These are phyloP conservation scores for Pyronema domesticum DNA, from an alignment of 495 filamentous ascomycete genomes.

Conservation along the genomic window DNA sequence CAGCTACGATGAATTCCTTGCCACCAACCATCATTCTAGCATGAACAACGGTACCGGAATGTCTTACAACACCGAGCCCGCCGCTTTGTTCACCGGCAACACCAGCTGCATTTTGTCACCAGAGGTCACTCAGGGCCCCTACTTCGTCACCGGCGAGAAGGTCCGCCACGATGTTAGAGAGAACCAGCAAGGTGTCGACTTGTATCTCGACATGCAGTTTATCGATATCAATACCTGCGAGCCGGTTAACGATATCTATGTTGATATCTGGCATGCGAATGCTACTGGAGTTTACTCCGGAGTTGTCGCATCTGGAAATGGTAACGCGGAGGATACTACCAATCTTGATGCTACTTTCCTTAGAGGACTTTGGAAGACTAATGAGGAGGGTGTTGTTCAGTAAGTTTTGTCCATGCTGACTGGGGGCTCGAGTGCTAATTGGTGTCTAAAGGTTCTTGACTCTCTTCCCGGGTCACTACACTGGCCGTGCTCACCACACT, in stretches of 20 bases:
- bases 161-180: constrained; percentile 40
- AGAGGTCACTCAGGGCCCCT: constrained; percentile 30
- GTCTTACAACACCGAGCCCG: constrained; percentile 24
- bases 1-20: constrained; percentile 22
- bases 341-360: constrained; percentile 36
- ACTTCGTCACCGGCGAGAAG: constrained; percentile 17
- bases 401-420: constrained; percentile 41
- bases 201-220: constrained; percentile 19
- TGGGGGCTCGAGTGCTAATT: constrained; percentile 30
- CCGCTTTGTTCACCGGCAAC: constrained; percentile 28
- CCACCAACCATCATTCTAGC: constrained; percentile 27
- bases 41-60: constrained; percentile 21
- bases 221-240: constrained; percentile 24
- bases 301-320: constrained; percentile 33
- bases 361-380: constrained; percentile 34
- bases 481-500: constrained; percentile 39
- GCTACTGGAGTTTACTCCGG: constrained; percentile 30
- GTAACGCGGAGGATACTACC: constrained; percentile 30
- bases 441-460: constrained; percentile 35
- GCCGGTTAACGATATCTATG: constrained; percentile 13
- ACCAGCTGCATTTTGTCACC: constrained; percentile 28
- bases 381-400: constrained; percentile 36
- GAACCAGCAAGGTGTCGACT: constrained; percentile 26
- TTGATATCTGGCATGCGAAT: constrained; percentile 24
- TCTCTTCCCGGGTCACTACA: constrained; percentile 45